Evolutionary conservation across 495 filamentous ascomycete genomes (phyloP).

Genomic region (Penicillium riverlandense): DNA sequence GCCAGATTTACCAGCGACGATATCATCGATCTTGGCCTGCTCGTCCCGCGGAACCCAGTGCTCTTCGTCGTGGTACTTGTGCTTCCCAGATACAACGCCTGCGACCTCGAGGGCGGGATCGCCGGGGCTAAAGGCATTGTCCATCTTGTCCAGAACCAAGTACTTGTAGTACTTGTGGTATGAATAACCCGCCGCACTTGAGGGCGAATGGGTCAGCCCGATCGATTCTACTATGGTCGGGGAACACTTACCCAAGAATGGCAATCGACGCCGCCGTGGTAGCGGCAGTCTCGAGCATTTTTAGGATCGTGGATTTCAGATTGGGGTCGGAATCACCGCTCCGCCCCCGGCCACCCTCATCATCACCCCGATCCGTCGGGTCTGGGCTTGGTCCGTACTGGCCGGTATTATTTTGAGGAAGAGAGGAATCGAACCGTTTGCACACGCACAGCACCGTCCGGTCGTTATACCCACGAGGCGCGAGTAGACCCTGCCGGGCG

Average conservation of each 20-base stretch:
- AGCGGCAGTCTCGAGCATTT: conserved; percentile 77
- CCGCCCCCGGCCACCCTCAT: conserved; percentile 14
- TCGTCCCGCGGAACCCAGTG: conserved; percentile 81
- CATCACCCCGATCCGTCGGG: conserved; percentile 28
- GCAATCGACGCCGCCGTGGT: conserved; percentile 83
- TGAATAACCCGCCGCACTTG: conserved; percentile 66
- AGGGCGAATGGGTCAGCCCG: conserved; percentile 9
- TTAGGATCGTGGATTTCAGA: conserved; percentile 49
- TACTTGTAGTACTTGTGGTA: conserved; percentile 89
- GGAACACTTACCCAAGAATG: conserved; percentile 61
- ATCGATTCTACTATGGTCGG: neutral
- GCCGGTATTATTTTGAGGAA: conserved; percentile 16
- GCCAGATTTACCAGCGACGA: conserved; percentile 57
- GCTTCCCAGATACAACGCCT: conserved; percentile 54
- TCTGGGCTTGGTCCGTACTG: conserved; percentile 15
- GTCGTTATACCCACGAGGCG: conserved; percentile 4
- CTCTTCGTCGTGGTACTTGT: conserved; percentile 46
- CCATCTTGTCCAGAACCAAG: conserved; percentile 80
- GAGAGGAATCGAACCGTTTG: conserved; percentile 21
- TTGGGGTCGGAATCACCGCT: conserved; percentile 25
- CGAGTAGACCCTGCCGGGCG: conserved; percentile 13
- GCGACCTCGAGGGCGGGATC: conserved; percentile 89
- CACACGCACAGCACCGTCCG: conserved; percentile 3
- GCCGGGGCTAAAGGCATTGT: conserved; percentile 85
- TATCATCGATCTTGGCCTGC: conserved; percentile 68